Evolutionary conservation across 768 basidiomycete genomes (phyloP), one percentile per base, ranked within the genome.

Genomic region (Artomyces pyxidatus): DNA sequence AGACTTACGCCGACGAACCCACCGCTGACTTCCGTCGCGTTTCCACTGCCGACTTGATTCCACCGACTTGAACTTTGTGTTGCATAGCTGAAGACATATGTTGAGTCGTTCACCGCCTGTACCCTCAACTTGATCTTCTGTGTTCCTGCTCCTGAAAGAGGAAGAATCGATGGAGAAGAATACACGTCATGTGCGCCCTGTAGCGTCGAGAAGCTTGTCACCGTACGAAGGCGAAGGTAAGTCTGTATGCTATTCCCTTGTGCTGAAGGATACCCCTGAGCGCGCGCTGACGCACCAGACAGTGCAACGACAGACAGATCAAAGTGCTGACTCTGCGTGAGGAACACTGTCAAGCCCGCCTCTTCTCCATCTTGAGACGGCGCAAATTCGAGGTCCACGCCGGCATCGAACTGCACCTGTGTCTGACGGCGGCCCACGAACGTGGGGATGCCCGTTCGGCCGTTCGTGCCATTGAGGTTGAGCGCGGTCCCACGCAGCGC

Each of bases 351-450:
- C 1, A 66, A 52, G 1, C 65, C 65, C 9, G 60, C 63, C 47
- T 67, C 64, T 1, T 44, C 49, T 26, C 45, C 27, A 8, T 51
- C 50, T 1, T 61, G 61, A 14, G 44, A 22, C 27, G 57, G 58
- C 7, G 58, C 55, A 39, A 67, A 51, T 14, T 61, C 50, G 8
- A 58, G 38, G 16, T 42, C 39, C 25, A 63, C 63, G 41, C 47
- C 54, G 37, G 55, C 58, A 17, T 52, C 57, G 47, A 65, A 67
- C 27, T 63, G 51, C 19, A 64, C 61, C 35, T 65, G 59, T 38
- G 59, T 57, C 50, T 67, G 65, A 23, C 65, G 55, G 16, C 65
- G 58, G 1, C 58, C 62, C n/a, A 67, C 57, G 29, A 65, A 65
- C 16, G 62, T 61, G 39, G 59, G 57, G 19, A 61, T 60, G n/a